Evolutionary conservation across 768 basidiomycete genomes (phyloP).

Genomic region (Podaxis carcinomalis): DNA sequence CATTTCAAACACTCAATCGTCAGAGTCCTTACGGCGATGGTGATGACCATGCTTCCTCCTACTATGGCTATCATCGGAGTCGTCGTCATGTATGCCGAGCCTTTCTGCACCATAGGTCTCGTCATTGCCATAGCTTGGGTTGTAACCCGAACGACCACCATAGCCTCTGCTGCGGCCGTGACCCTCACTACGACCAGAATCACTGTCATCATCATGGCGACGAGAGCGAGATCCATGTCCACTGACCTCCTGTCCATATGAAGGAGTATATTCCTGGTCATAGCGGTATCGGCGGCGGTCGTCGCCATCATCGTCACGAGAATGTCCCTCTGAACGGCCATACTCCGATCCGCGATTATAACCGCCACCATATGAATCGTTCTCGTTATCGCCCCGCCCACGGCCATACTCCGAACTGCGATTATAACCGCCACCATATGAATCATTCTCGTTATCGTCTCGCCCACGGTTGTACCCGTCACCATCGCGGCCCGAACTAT

Average conservation of each 20-base stretch:
- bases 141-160: slow-evolving; percentile 16
- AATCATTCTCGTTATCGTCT: background rate
- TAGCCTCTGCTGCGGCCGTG: slow-evolving; percentile 4
- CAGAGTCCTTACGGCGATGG: slow-evolving; percentile 3
- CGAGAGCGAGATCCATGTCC: background rate
- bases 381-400: background rate
- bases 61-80: slow-evolving; percentile 27
- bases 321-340: background rate
- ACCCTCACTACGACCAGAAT: slow-evolving; percentile 10
- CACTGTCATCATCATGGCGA: slow-evolving; percentile 1
- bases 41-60: slow-evolving; percentile 12
- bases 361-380: background rate
- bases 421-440: background rate
- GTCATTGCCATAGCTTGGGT: slow-evolving; percentile 26
- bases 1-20: background rate
- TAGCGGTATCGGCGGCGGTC: background rate
- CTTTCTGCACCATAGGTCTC: slow-evolving; percentile 53
- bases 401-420: background rate
- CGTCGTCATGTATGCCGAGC: slow-evolving; percentile 34
- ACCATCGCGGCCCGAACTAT: background rate
- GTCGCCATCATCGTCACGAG: slow-evolving; percentile 1
- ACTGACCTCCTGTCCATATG: slow-evolving; percentile 8
- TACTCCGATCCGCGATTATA: background rate
- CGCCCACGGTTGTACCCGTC: background rate
- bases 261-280: slow-evolving; percentile 12